Evolutionary conservation across 768 basidiomycete species (phyloP).

Genomic region (Epithele typhae): DNA sequence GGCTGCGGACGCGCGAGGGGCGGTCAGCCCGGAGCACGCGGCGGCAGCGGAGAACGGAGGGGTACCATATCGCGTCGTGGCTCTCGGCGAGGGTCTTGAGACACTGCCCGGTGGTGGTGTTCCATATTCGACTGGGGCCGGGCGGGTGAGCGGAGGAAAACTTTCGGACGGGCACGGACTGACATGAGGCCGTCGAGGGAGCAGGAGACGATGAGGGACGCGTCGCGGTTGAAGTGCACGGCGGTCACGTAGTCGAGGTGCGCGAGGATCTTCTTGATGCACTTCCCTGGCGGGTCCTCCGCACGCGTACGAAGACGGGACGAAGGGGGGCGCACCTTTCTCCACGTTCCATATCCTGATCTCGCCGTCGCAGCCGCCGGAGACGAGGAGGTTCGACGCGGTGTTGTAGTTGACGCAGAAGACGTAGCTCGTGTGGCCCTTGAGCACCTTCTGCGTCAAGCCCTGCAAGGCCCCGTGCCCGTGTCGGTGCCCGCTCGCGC

Average conservation of each 20-base stretch:
- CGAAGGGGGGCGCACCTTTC: constrained; percentile 46
- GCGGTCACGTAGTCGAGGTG: constrained; percentile 95
- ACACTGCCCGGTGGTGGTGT: constrained; percentile 87
- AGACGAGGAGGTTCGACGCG: constrained; percentile 83
- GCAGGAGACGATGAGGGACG: constrained; percentile 87
- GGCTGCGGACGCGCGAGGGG: constrained; percentile 38
- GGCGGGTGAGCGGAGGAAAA: too few species aligned
- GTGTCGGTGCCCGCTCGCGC: too few species aligned
- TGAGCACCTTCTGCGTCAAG: constrained; percentile 62
- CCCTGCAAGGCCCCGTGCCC: too few species aligned
- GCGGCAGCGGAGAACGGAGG: constrained; percentile 3
- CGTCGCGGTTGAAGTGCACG: constrained; percentile 91
- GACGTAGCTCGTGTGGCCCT: constrained; percentile 83
- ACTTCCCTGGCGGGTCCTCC: constrained; percentile 53
- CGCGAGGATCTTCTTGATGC: constrained; percentile 82
- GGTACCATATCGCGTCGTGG: constrained; percentile 76
- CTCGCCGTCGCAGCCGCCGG: constrained; percentile 90
- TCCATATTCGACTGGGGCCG: constrained; percentile 84
- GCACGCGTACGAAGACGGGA: not conserved
- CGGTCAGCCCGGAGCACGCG: not conserved
- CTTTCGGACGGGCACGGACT: constrained; percentile 31
- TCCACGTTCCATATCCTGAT: constrained; percentile 90
- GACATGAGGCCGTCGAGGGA: constrained; percentile 93
- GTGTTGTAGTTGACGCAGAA: constrained; percentile 92
- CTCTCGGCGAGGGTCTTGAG: constrained; percentile 94